Percentiles rank a stretch among this genome's conserved stretches.
Conservation (phyloP, 2,329 filamentous ascomycete species). For the Nothophaeocryptopus gaeumannii region DNA sequence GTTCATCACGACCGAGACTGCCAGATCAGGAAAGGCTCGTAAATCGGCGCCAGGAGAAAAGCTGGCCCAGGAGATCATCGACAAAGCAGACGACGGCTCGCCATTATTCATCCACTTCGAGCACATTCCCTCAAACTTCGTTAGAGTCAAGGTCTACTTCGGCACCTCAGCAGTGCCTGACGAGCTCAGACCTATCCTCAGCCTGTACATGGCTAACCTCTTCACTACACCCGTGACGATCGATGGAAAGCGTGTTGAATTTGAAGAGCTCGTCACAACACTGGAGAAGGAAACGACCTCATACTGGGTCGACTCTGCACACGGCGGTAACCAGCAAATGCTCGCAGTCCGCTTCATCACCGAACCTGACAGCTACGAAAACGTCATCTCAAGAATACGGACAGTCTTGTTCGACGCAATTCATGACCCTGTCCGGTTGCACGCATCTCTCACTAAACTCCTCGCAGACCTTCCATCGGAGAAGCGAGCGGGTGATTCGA, state of each 20-base stretch:
- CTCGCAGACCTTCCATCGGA: slow-evolving; percentile 87
- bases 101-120: slow-evolving; percentile 96
- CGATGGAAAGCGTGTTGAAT: slow-evolving; percentile 73
- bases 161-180: slow-evolving; percentile 74
- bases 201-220: slow-evolving; percentile 85
- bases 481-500: slow-evolving; percentile 77
- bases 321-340: slow-evolving; percentile 72
- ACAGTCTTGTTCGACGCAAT: slow-evolving; percentile 85
- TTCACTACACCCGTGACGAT: slow-evolving; percentile 85
- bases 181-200: slow-evolving; percentile 79
- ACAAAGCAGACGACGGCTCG: slow-evolving; percentile 58
- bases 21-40: slow-evolving; percentile 74
- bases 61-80: slow-evolving; percentile 70
- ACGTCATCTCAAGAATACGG: slow-evolving; percentile 77
- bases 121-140: slow-evolving; percentile 88
- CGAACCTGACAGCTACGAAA: slow-evolving; percentile 82
- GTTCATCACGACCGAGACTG: slow-evolving; percentile 85
- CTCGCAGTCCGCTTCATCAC: slow-evolving; percentile 78
- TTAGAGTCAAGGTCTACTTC: slow-evolving; percentile 76
- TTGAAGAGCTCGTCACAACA: slow-evolving; percentile 88
- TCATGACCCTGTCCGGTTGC: slow-evolving; percentile 70
- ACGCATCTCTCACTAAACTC: slow-evolving; percentile 69
- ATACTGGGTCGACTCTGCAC: slow-evolving; percentile 70
- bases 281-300: slow-evolving; percentile 88
- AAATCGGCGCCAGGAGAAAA: slow-evolving; percentile 66